Evolutionary conservation across 441 rosid genomes (phyloP).

Genomic region (Brassica balearica): DNA sequence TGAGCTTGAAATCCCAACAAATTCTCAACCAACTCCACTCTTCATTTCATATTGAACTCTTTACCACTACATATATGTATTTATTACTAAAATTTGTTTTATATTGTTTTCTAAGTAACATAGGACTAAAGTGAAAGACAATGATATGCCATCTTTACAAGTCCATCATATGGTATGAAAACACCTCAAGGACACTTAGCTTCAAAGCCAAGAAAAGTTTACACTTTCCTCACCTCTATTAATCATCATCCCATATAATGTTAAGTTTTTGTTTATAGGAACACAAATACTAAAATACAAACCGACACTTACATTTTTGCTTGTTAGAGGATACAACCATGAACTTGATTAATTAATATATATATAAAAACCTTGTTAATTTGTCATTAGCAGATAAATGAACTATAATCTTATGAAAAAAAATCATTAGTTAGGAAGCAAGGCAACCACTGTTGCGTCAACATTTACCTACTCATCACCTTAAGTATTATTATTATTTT

Average conservation of each 20-base stretch:
- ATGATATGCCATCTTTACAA: slow-evolving; percentile 49
- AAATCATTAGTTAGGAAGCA: slow-evolving; percentile 36
- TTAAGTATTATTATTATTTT: slow-evolving; percentile 13
- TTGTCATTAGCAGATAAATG: slow-evolving; percentile 13
- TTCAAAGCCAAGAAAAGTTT: slow-evolving; percentile 58
- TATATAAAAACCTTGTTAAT: neutral
- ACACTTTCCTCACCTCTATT: slow-evolving; percentile 27
- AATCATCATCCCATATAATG: slow-evolving; percentile 36
- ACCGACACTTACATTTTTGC: slow-evolving; percentile 17
- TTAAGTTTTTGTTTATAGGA: neutral
- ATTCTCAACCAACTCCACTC: slow-evolving; percentile 48
- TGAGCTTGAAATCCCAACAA: slow-evolving; percentile 66
- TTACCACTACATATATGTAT: neutral
- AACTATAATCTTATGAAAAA: slow-evolving; percentile 7
- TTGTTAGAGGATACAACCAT: slow-evolving; percentile 20
- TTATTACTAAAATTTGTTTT: neutral
- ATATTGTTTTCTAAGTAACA: slow-evolving; percentile 35
- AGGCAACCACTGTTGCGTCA: slow-evolving; percentile 40
- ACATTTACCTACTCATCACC: slow-evolving; percentile 40
- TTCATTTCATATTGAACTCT: slow-evolving; percentile 1
- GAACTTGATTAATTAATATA: slow-evolving; percentile 5
- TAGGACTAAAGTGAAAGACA: slow-evolving; percentile 40
- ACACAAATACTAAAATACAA: slow-evolving; percentile 9
- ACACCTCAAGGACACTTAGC: slow-evolving; percentile 45
- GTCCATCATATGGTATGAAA: slow-evolving; percentile 19